These are phyloP conservation scores for Boletus pseudo-olivaceus DNA, from an alignment of 768 basidiomycete genomes.

Conservation along the genomic window DNA sequence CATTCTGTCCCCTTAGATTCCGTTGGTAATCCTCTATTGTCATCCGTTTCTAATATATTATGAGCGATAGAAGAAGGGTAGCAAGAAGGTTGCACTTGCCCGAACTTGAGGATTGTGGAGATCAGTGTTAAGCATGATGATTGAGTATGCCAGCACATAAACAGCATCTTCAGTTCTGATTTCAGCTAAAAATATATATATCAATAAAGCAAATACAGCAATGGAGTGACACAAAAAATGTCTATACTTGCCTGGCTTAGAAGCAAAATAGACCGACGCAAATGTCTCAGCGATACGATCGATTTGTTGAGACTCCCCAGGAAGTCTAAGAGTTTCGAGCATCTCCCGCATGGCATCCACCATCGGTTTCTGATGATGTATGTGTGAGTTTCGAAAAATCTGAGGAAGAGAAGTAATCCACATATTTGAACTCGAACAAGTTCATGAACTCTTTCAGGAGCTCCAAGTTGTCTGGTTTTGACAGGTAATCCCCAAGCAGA, in stretches of 20 bases:
- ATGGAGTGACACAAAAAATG: neutral
- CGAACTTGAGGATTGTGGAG: slow-evolving; percentile 91
- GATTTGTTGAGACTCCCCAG: slow-evolving; percentile 95
- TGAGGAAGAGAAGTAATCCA: slow-evolving; percentile 35
- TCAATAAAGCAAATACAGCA: neutral
- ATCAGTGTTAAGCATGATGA: slow-evolving; percentile 99
- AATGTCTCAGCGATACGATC: slow-evolving; percentile 92
- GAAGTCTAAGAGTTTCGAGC: slow-evolving; percentile 89
- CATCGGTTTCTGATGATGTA: slow-evolving; percentile 69
- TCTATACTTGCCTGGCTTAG: slow-evolving; percentile 58
- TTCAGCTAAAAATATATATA: slow-evolving; percentile 52
- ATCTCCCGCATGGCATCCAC: slow-evolving; percentile 96
- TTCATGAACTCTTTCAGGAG: slow-evolving; percentile 83
- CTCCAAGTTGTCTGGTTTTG: slow-evolving; percentile 81
- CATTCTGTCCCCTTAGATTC: slow-evolving; percentile 92
- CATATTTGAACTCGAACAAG: slow-evolving; percentile 86
- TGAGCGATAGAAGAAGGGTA: slow-evolving; percentile 1
- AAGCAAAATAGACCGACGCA: slow-evolving; percentile 85
- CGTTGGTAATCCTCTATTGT: slow-evolving; percentile 89
- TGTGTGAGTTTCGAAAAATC: slow-evolving; percentile 1
- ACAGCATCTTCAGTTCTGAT: slow-evolving; percentile 90
- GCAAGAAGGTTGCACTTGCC: slow-evolving; percentile 41
- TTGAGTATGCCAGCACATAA: slow-evolving; percentile 90
- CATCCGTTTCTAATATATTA: slow-evolving; percentile 79
- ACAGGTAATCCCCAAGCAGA: slow-evolving; percentile 88